These are phyloP conservation scores for Patellaria atrata DNA, from an alignment of 495 filamentous ascomycete species.

Conservation along the genomic window DNA sequence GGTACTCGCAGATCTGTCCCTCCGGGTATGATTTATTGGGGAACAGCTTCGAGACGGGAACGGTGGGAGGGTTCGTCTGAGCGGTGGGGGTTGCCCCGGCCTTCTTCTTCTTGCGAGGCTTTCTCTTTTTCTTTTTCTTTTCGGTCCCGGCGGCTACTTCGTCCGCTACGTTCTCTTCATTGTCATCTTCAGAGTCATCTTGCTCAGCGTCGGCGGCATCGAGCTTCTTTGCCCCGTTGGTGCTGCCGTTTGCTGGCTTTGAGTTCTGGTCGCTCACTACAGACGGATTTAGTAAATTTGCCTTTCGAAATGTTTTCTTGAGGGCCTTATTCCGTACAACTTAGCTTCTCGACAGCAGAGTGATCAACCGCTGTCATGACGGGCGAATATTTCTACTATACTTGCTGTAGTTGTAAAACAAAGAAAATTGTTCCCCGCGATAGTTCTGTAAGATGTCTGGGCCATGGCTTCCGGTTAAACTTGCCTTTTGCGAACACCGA, in stretches of 20 bases:
- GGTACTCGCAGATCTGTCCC: constrained; percentile 38
- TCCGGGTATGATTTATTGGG: constrained; percentile 35
- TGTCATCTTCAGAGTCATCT: constrained; percentile 29
- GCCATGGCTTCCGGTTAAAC: constrained; percentile 15
- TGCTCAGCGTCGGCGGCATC: constrained; percentile 19
- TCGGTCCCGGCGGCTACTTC: constrained; percentile 16
- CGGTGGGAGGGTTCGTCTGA: constrained; percentile 42
- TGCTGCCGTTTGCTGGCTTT: constrained; percentile 10
- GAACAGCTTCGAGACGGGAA: constrained; percentile 38
- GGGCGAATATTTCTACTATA: no score
- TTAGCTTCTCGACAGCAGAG: constrained; percentile 1
- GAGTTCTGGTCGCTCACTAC: constrained; percentile 16
- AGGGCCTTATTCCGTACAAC: not conserved
- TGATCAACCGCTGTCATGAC: not conserved
- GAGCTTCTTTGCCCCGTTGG: constrained; percentile 16
- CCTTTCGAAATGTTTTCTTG: not conserved
- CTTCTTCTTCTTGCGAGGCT: constrained; percentile 29
- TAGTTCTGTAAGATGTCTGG: no score
- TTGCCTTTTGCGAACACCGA: no score
- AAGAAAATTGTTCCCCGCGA: no score
- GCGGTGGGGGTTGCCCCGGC: constrained; percentile 20
- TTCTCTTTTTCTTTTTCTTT: constrained; percentile 35
- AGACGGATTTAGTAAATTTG: not conserved
- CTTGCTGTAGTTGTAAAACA: no score
- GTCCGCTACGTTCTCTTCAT: constrained; percentile 22